Conservation (phyloP, 768 basidiomycete genomes). For the Cystofilobasidium macerans region DNA sequence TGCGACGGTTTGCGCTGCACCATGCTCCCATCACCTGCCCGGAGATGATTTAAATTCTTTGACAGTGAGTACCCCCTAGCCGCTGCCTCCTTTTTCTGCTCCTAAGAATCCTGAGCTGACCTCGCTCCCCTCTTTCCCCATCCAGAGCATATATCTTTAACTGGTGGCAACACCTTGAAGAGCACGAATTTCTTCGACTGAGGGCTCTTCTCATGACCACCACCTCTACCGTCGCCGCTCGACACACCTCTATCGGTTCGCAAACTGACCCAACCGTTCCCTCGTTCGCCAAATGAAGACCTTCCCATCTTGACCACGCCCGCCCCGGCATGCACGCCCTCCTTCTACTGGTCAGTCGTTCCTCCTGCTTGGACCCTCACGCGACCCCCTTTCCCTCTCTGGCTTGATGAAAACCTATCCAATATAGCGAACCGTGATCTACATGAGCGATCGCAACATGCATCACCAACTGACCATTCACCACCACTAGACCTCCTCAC, state of each 20-base stretch:
- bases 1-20: slow-evolving; percentile 7
- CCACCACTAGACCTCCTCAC: not conserved
- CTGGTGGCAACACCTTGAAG: slow-evolving; percentile 6
- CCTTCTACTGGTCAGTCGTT: not conserved
- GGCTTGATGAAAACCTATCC: slow-evolving; percentile 1
- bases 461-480: slow-evolving; percentile 8
- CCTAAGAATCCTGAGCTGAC: not conserved
- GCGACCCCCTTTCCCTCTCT: not conserved
- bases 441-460: slow-evolving; percentile 5
- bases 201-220: not conserved
- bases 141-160: slow-evolving; percentile 7
- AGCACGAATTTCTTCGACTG: slow-evolving; percentile 9
- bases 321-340: no score
- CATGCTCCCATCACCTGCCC: not conserved
- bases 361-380: not conserved
- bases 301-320: not conserved
- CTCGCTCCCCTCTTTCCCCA: not conserved
- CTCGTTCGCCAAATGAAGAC: not conserved
- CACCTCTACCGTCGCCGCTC: not conserved
- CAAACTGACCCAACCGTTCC: not conserved
- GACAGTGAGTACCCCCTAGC: not conserved
- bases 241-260: not conserved
- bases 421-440: slow-evolving; percentile 3
- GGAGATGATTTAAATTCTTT: slow-evolving; percentile 4
- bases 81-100: not conserved